These are phyloP conservation scores for Earliella scabrosa DNA, from an alignment of 1,284 basidiomycete genomes.

Conservation along the genomic window DNA sequence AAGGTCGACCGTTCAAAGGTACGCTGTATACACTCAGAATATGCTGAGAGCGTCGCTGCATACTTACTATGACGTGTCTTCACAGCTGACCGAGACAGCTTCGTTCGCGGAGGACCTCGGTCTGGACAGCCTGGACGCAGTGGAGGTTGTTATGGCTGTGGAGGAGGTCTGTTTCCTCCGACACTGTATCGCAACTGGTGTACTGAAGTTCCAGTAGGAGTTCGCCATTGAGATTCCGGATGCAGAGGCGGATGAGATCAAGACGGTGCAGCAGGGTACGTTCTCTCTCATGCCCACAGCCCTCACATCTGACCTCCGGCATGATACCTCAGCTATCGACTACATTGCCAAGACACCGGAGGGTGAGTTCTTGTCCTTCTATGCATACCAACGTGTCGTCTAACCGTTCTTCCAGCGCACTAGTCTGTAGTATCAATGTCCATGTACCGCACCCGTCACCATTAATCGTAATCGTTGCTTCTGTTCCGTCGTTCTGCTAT, in stretches of 20 bases:
- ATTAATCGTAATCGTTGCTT: constrained; percentile 21
- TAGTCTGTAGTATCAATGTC: constrained; percentile 27
- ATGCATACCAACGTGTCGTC: constrained; percentile 4
- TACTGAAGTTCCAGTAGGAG: constrained; percentile 53
- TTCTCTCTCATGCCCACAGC: constrained; percentile 12
- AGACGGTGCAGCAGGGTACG: constrained; percentile 91
- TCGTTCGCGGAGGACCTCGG: constrained; percentile 90
- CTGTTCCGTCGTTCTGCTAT: constrained; percentile 9
- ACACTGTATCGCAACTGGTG: background rate
- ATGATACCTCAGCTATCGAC: constrained; percentile 77
- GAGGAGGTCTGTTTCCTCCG: constrained; percentile 79
- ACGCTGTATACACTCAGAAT: constrained; percentile 8
- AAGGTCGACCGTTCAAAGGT: constrained; percentile 92
- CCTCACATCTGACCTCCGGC: constrained; percentile 2
- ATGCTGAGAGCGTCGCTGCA: constrained; percentile 5
- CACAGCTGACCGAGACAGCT: constrained; percentile 74
- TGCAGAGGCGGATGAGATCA: constrained; percentile 97
- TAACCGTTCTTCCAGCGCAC: constrained; percentile 26
- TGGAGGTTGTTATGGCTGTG: constrained; percentile 99
- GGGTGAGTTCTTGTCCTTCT: constrained; percentile 51
- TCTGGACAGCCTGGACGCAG: constrained; percentile 95
- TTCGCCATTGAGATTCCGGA: constrained; percentile 96
- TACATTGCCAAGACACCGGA: constrained; percentile 96
- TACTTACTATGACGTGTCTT: background rate
- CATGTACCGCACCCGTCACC: constrained; percentile 14